A percentile compares a stretch with the other conserved stretches of the same genome.
These are phyloP conservation scores for Pseudogymnoascus sp. DNA, from an alignment of 2,329 filamentous ascomycete species.

Conservation along the genomic window DNA sequence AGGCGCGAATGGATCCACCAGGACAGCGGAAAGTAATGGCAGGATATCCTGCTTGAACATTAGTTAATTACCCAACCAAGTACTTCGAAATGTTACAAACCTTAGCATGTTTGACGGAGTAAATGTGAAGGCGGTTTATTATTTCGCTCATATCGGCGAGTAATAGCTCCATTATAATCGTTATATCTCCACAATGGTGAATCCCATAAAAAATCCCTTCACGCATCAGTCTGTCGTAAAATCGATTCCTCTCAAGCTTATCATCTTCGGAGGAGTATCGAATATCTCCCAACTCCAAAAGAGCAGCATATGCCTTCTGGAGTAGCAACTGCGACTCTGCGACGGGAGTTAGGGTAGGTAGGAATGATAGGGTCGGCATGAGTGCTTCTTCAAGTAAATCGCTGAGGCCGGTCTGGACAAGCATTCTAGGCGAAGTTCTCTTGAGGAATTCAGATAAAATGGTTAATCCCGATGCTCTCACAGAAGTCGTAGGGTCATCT, in stretches of 20 bases:
- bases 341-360: constrained; percentile 71
- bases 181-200: constrained; percentile 51
- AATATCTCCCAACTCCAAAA: constrained; percentile 46
- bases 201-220: constrained; percentile 48
- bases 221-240: constrained; percentile 48
- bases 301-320: constrained; percentile 54
- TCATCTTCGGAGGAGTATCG: constrained; percentile 18
- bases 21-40: constrained; percentile 54
- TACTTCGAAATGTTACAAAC: constrained; percentile 33
- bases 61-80: neutral
- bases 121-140: constrained; percentile 50
- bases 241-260: constrained; percentile 25
- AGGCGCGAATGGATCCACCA: constrained; percentile 61
- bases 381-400: constrained; percentile 61
- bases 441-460: constrained; percentile 48
- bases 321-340: constrained; percentile 60
- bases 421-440: constrained; percentile 43
- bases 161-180: constrained; percentile 48
- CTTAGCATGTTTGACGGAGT: constrained; percentile 60
- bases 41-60: constrained; percentile 48
- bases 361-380: constrained; percentile 63
- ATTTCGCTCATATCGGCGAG: constrained; percentile 42
- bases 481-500: constrained; percentile 50
- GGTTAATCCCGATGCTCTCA: constrained; percentile 49
- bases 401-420: constrained; percentile 56